Percentiles rank a stretch among this genome's conserved stretches.
Conservation (phyloP, 108 stramenopile genomes). For the Cyclostephanos tholiformis region DNA sequence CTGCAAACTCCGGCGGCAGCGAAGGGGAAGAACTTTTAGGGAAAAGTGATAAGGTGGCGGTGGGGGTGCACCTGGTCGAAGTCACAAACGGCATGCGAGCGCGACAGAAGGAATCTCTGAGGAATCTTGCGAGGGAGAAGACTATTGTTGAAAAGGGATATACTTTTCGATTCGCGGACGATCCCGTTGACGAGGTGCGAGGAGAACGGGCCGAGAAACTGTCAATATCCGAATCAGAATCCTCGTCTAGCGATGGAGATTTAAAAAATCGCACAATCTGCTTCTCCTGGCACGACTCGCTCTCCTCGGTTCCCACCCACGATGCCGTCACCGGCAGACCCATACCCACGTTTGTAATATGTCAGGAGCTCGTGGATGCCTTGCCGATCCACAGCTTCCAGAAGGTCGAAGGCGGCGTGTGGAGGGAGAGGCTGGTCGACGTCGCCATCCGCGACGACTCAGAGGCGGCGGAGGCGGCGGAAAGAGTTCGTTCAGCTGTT, state of each 20-base stretch:
- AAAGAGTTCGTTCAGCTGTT: slow-evolving; percentile 27
- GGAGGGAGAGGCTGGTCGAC: slow-evolving; percentile 96
- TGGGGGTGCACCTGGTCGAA: slow-evolving; percentile 91
- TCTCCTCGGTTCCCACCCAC: slow-evolving; percentile 56
- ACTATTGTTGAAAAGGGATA: slow-evolving; percentile 34
- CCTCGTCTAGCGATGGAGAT: neutral
- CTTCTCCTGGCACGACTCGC: slow-evolving; percentile 77
- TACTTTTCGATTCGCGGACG: slow-evolving; percentile 27
- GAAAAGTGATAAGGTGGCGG: slow-evolving; percentile 39
- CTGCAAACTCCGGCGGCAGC: slow-evolving; percentile 8
- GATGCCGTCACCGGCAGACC: slow-evolving; percentile 42
- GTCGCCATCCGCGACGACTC: slow-evolving; percentile 62
- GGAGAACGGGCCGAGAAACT: neutral
- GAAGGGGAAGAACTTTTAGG: slow-evolving; percentile 15
- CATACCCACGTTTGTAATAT: slow-evolving; percentile 69
- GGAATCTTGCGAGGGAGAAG: slow-evolving; percentile 30
- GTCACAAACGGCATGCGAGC: slow-evolving; percentile 74
- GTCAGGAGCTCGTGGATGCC: slow-evolving; percentile 96
- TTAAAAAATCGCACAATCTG: slow-evolving; percentile 37
- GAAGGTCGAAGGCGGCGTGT: slow-evolving; percentile 79
- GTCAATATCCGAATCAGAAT: neutral
- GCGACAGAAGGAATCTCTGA: slow-evolving; percentile 75
- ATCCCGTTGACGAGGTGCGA: slow-evolving; percentile 12
- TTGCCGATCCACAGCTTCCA: slow-evolving; percentile 94
- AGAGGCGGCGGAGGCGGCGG: slow-evolving; percentile 26